Evolutionary conservation across 2,329 filamentous ascomycete genomes (phyloP), one percentile per base, ranked within the genome.

Genomic region (Emydomyces testavorans): DNA sequence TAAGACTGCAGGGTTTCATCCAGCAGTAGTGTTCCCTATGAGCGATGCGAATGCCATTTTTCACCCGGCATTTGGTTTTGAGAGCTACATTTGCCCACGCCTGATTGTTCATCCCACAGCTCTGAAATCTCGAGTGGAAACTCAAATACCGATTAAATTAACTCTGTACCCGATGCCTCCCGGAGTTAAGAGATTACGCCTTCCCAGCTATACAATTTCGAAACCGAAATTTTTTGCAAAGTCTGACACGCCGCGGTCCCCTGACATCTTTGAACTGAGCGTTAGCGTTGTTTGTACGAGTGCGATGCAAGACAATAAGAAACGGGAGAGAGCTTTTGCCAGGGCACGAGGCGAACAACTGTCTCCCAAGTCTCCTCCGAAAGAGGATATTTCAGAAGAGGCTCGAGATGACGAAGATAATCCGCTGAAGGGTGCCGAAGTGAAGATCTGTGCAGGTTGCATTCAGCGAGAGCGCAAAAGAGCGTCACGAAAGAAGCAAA

Each of bases 221-320:
- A 96, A 96, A 63, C 85, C 89, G 5, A 96, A 96, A 65, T 75
- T 94, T 20, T 74, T 94, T 37, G 79, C 85, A 2, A 93, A 88
- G 58, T 78, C 82, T 2, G 65, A 75, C 1, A 76, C 78, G 31
- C 29, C 46, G 42, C 78, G 76, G 28, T 75, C 78, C 2, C 73
- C 82, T 5, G 86, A 93, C 55, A 89, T 79, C 49, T 73, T 90
- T 24, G 88, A 90, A 67, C 70, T 94, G 39, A 79, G 82, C 56
- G 85, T 84, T 3, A 85, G 79, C 66, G 72, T 96, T 2, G 88
- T 96, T 8, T 95, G 90, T 65, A 90, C 88, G 1, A 95, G 87
- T 63, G 88, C 89, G 13, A 92, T 96, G 80, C 78, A 83, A 55
- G 82, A 86, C 53, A 74, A 75, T 6, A 76, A 79, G 15, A 75